phyloP scores from a whole-genome alignment of 139 green algal genomes.

The Haematococcus lacustris region DNA sequence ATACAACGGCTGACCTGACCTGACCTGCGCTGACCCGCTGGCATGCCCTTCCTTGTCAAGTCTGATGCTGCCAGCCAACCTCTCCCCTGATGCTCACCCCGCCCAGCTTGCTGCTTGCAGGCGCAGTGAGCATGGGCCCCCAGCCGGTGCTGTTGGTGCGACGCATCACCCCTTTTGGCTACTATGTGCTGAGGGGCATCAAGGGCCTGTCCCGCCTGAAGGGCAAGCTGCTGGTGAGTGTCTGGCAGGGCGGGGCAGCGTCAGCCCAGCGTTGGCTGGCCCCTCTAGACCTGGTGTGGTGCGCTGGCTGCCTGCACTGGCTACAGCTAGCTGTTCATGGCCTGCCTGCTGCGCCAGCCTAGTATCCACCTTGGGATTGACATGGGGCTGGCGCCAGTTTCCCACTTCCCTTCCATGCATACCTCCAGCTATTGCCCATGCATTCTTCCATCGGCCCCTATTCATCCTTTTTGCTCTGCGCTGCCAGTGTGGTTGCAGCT shows the following conservation, averaged over 20 bases:
- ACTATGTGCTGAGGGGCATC: slow-evolving; percentile 11
- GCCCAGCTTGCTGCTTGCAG: background rate
- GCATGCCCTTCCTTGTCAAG: background rate
- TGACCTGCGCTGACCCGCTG: background rate
- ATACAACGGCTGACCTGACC: too few species aligned
- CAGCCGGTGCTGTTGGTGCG: slow-evolving; percentile 1
- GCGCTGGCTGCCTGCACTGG: background rate
- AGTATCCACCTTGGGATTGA: too few species aligned
- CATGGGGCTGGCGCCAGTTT: too few species aligned
- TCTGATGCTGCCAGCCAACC: background rate
- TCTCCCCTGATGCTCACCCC: background rate
- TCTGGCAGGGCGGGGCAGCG: background rate
- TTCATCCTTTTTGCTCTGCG: too few species aligned
- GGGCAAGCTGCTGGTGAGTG: slow-evolving; percentile 11
- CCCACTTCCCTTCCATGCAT: too few species aligned
- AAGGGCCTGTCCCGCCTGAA: slow-evolving; percentile 4
- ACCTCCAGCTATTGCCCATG: background rate
- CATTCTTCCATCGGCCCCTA: too few species aligned
- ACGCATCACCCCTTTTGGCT: slow-evolving; percentile 8
- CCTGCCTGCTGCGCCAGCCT: too few species aligned
- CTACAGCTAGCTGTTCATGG: background rate
- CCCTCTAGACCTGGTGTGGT: background rate
- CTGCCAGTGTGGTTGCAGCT: too few species aligned
- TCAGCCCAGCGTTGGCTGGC: too few species aligned
- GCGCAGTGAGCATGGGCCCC: slow-evolving; percentile 2